Base-by-base conservation (phyloP, 1,284 basidiomycete genomes). In the Wolfiporia cocos region DNA sequence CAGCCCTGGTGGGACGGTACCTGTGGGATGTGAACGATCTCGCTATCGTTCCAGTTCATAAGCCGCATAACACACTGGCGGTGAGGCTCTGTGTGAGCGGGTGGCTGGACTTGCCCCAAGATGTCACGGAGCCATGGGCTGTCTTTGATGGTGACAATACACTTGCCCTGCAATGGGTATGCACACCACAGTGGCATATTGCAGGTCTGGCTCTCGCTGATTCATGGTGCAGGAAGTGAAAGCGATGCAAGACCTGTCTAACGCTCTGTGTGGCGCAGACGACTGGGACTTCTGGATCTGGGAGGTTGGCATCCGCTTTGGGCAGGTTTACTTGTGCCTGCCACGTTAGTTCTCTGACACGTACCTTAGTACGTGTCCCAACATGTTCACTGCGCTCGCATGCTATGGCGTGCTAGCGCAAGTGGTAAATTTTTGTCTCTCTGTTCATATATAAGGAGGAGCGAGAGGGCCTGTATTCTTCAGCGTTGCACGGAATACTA, bases 81-180 rank as follows among this genome's bases (percentile, higher is more conserved):
- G 69, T 77, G 1, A 61, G 74, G 28, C 50, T 81, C 18, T 79
- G 78, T 48, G 67, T 78, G 5, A 77, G 73, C 46, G 77, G 77
- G 9, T 81, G 76, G 76, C 53, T 79, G 34, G 54, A 61, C 5
- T 54, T 61, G 6, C 55, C 54, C 24, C 61, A 65, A 4, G 76
- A 78, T 49, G 70, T 79, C 14, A 67, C 64, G 2, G 68, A 65
- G 4, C 76, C 76, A 2, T 79, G 77, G 77, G 68, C 63, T 1
- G 56, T 77, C 3, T 74, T 76, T 49, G 66, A 57, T 18, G 71
- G 67, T 9, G 69, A 73, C 37, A 75, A 79, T 48, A 78, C 76
- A 1, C 74, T 69, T 51, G 75, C 76, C 4, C 55, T 81, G 41
- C 74, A 73, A 63, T 79, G 76, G 76, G 76, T 77, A 49, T 42